A percentile compares a stretch with the other conserved stretches of the same genome.
Evolutionary conservation across 2,329 filamentous ascomycete species (phyloP).

Genomic region (Pseudocercospora fuligena): DNA sequence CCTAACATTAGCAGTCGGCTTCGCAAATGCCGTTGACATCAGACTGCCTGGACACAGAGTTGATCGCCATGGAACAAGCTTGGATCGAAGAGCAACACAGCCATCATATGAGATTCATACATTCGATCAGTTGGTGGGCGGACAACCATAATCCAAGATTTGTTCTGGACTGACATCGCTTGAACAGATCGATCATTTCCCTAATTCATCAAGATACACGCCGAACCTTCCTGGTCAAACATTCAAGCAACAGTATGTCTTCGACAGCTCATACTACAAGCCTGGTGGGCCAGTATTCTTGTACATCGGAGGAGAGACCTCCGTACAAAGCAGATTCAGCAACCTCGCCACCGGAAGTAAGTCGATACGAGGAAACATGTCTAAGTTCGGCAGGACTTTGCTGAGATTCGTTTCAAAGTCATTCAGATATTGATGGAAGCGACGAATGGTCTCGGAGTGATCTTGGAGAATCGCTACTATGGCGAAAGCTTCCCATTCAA

Average conservation of each 20-base stretch:
- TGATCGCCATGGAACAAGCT: not conserved
- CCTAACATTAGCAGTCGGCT: not conserved
- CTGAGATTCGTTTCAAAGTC: constrained; percentile 16
- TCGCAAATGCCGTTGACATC: not conserved
- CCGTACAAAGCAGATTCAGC: not conserved
- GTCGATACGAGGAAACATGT: not conserved
- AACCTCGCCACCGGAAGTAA: constrained; percentile 47
- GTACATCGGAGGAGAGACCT: constrained; percentile 72
- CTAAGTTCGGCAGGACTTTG: not conserved
- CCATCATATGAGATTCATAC: constrained; percentile 10
- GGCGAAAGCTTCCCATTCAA: constrained; percentile 56
- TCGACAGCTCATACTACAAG: constrained; percentile 75
- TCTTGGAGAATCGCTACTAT: constrained; percentile 59
- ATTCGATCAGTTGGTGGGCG: constrained; percentile 16
- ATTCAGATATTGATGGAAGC: constrained; percentile 61
- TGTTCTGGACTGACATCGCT: not conserved
- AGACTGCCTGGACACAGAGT: not conserved
- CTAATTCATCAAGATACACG: constrained; percentile 75
- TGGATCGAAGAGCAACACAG: not conserved
- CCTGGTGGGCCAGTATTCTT: constrained; percentile 80
- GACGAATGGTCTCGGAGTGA: constrained; percentile 59
- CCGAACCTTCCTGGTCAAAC: constrained; percentile 68
- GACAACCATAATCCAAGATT: not conserved
- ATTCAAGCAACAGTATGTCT: constrained; percentile 80
- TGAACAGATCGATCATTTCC: constrained; percentile 73